These are phyloP conservation scores for Taphrina betulina DNA, from an alignment of 1,139 yeast species.

Conservation along the genomic window DNA sequence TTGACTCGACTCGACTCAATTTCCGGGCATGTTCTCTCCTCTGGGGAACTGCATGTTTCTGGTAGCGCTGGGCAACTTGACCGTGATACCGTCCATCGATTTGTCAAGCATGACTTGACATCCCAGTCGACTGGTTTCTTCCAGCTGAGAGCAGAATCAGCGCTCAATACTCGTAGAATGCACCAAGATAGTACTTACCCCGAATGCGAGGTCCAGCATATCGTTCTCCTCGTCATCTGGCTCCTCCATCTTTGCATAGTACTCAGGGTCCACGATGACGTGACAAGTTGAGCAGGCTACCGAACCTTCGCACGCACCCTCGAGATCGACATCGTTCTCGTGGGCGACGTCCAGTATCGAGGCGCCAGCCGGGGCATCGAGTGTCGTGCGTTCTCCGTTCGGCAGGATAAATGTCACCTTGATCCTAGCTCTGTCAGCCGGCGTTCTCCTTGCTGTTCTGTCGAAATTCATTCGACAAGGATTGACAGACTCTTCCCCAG, in stretches of 20 bases:
- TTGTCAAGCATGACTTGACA: constrained; percentile 89
- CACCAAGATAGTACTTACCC: constrained; percentile 65
- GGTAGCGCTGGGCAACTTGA: constrained; percentile 42
- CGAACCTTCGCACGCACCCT: constrained; percentile 97
- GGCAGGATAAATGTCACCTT: constrained; percentile 88
- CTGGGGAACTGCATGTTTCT: constrained; percentile 28
- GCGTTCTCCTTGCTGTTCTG: too few species aligned
- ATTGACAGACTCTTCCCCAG: constrained; percentile 69
- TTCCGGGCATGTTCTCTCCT: not conserved
- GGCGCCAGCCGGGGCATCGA: constrained; percentile 91
- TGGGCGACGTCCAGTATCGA: constrained; percentile 91
- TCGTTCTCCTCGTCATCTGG: constrained; percentile 98
- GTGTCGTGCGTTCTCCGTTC: constrained; percentile 77
- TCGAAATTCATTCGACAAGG: too few species aligned
- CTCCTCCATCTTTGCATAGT: constrained; percentile 84
- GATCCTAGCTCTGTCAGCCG: too few species aligned
- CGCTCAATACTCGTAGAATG: constrained; percentile 48
- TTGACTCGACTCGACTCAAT: too few species aligned
- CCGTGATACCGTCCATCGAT: constrained; percentile 86
- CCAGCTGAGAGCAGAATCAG: constrained; percentile 1
- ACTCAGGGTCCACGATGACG: constrained; percentile 92
- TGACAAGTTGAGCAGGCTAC: constrained; percentile 99
- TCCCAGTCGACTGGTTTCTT: constrained; percentile 71
- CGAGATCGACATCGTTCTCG: constrained; percentile 89
- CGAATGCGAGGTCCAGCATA: constrained; percentile 96